Evolutionary conservation across 2,329 filamentous ascomycete genomes (phyloP).

Genomic region (Fusarium ambrosium): DNA sequence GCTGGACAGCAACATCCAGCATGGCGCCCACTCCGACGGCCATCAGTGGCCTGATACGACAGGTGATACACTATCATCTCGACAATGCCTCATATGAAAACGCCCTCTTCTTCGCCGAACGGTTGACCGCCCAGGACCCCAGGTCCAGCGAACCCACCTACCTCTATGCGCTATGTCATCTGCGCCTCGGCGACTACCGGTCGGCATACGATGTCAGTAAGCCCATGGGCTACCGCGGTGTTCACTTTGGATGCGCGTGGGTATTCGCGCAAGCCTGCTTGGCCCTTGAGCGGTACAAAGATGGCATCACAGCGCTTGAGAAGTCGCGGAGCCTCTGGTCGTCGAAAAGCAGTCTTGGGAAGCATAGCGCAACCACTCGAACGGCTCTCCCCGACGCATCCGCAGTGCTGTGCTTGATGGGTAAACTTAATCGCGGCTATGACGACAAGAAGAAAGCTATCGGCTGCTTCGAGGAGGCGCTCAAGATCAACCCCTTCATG

Average conservation of each 20-base stretch:
- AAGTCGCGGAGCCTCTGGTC: conserved; percentile 83
- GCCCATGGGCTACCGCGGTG: conserved; percentile 75
- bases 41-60: conserved; percentile 67
- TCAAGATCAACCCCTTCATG: conserved; percentile 94
- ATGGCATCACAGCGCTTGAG: conserved; percentile 87
- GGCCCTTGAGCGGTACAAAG: conserved; percentile 80
- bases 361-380: conserved; percentile 82
- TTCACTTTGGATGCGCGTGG: conserved; percentile 89
- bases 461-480: conserved; percentile 86
- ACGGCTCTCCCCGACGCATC: conserved; percentile 85
- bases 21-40: conserved; percentile 68
- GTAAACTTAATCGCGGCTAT: conserved; percentile 87
- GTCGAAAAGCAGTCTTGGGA: conserved; percentile 82
- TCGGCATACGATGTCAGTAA: conserved; percentile 89
- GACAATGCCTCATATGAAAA: conserved; percentile 93
- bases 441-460: conserved; percentile 88
- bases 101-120: conserved; percentile 92
- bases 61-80: conserved; percentile 77
- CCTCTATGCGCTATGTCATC: conserved; percentile 86
- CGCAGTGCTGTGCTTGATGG: conserved; percentile 85
- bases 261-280: conserved; percentile 92
- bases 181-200: conserved; percentile 84
- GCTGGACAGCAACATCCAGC: conserved; percentile 45
- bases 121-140: conserved; percentile 86
- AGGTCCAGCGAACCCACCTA: conserved; percentile 85